Evolutionary conservation across 1,284 basidiomycete species (phyloP), one percentile per base, ranked within the genome.

Genomic region (Ustilago hordei): DNA sequence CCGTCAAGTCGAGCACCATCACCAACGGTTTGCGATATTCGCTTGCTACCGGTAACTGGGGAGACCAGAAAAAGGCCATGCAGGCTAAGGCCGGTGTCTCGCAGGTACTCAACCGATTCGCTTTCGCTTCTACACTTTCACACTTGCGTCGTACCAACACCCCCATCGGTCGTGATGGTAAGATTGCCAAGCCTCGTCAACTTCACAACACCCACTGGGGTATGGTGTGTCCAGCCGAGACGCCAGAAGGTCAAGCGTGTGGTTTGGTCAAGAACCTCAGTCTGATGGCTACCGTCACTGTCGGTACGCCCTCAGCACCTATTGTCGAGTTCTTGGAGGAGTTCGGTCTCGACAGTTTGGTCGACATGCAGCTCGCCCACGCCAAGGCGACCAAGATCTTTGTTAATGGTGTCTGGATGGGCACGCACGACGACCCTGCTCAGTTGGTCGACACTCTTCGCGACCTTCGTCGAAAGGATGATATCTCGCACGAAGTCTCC

Each of bases 201-300:
- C 89, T 99, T 64, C 97, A 99, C 88, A 99, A 99, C 86, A 98
- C 97, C 2, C 96, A 99, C 86, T 99, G 96, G 96, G 96, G 96
- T 53, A 98, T 99, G 95, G 96, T 99, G 12, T 85, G 84, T 53
- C 97, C 96, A 48, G 97, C 97, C 57, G 96, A 99, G 87, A 99
- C 96, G 12, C 96, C 96, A 8, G 96, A 99, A 92, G 96, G 96
- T 64, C 96, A 99, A 87, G 97, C 96, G 72, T 99, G 96, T 88
- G 96, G 96, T 88, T 90, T 99, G 54, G 97, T 99, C 87, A 99
- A 99, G 89, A 99, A 99, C 87, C 88, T 99, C 71, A 94, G 96
- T 9, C 91, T 99, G 79, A 98, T 99, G 95, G 90, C 95, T 8
- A 96, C 95, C 87, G 97, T 99, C 73, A 98, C 97, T 45, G 96